phyloP scores from a whole-genome alignment of 805 yeast genomes.

The Wickerhamomyces xylosicus region DNA sequence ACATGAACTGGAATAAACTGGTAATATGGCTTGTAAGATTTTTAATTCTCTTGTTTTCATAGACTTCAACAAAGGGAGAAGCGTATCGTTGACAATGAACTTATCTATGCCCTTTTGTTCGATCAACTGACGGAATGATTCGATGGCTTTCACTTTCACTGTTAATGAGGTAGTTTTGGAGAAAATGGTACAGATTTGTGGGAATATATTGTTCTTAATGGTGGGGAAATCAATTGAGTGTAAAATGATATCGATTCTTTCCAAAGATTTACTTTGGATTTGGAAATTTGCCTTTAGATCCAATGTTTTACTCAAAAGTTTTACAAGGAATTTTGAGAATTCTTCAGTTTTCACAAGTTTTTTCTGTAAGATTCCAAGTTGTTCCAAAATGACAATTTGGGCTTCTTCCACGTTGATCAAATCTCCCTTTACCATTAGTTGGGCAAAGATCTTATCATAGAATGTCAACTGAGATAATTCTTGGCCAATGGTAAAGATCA shows the following conservation, averaged over 20 bases:
- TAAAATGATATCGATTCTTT: conserved; percentile 29
- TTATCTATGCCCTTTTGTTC: conserved; percentile 57
- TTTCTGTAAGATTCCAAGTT: conserved; percentile 34
- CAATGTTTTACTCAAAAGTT: conserved; percentile 27
- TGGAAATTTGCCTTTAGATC: conserved; percentile 20
- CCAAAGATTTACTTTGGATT: conserved; percentile 46
- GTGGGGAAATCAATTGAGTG: conserved; percentile 53
- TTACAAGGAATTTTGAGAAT: conserved; percentile 36
- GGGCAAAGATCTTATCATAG: conserved; percentile 32
- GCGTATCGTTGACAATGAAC: conserved; percentile 60
- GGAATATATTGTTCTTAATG: conserved; percentile 67
- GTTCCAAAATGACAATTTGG: conserved; percentile 35
- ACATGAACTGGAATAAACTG: conserved; percentile 27
- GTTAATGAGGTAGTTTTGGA: conserved; percentile 76
- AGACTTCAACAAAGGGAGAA: conserved; percentile 67
- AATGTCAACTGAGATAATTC: conserved; percentile 70
- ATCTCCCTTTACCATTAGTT: conserved; percentile 19
- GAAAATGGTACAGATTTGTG: conserved; percentile 61
- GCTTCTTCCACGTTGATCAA: conserved; percentile 28
- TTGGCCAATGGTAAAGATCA: conserved; percentile 53
- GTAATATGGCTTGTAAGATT: conserved; percentile 41
- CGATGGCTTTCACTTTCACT: conserved; percentile 61
- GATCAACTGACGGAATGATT: conserved; percentile 48
- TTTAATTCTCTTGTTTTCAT: conserved; percentile 71
- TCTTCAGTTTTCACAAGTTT: conserved; percentile 36